Base-by-base conservation (phyloP, 176 grass and related monocot species). In the Tillandsia leiboldiana region DNA sequence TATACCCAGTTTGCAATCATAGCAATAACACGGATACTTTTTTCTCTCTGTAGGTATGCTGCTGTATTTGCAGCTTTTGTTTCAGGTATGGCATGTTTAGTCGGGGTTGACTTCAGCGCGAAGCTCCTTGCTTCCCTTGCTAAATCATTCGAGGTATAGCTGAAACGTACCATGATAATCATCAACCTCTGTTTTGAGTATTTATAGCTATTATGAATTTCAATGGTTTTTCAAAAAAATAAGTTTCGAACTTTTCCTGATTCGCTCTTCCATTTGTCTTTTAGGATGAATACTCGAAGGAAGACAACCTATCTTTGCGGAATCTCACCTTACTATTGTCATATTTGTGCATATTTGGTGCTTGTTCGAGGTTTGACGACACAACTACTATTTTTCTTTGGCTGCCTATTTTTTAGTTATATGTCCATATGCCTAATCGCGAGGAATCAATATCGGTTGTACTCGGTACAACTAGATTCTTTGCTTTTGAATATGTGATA, bases 1-100 rank as follows among this genome's bases (percentile, higher is more conserved):
- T 1, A 59, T 59, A 59, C 1, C 14, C 5, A 18, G 54, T 59
- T 62, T 10, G 57, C 18, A 50, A 49, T 23, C 26, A 66, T 64
- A 85, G 53, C 70, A 66, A 80, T 71, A 71, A 48, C 47, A 50
- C 57, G 52, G 52, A 49, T 10, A 63, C 48, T 6, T 73, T 73
- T 23, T 69, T 50, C 49, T 77, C 58, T 84, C 14, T 69, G 53
- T 76, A 97, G 93, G 71, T 92, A 89, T 87, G 86, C 84, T 79
- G 77, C 86, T 85, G 82, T 87, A 27, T 97, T 92, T 85, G 84
- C 84, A 82, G 74, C 93, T 54, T 92, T 90, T 90, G 79, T 92
- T 86, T 86, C 89, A 67, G 93, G 93, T 53, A 90, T 97, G 89
- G 87, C 93, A 29, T 87, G 93, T 72, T 71, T 87, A 78, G 93